Evolutionary conservation across 148 eudicot species (phyloP).

Genomic region (Vaccinium darrowii): DNA sequence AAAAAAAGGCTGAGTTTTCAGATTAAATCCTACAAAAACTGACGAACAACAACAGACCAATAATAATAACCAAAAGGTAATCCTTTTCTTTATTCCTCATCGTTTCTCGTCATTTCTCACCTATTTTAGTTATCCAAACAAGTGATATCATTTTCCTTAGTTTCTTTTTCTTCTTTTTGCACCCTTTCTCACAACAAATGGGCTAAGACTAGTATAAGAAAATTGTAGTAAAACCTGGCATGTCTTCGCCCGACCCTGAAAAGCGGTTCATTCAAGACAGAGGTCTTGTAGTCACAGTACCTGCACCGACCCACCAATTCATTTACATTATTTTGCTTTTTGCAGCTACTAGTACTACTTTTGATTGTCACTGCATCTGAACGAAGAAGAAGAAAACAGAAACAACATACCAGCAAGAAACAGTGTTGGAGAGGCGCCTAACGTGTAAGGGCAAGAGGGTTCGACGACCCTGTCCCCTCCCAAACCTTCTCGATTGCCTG

Average conservation of each 20-base stretch:
- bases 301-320: conserved; percentile 24
- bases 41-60: background rate
- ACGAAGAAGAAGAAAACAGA: background rate
- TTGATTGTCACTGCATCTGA: background rate
- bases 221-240: conserved; percentile 40
- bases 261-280: conserved; percentile 52
- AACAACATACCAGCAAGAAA: conserved; percentile 61
- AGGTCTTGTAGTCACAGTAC: conserved; percentile 74
- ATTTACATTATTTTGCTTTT: background rate
- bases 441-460: conserved; percentile 54
- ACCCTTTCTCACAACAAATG: background rate
- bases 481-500: conserved; percentile 40
- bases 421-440: conserved; percentile 40
- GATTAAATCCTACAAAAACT: background rate
- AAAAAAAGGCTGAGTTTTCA: background rate
- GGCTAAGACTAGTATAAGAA: background rate
- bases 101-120: background rate
- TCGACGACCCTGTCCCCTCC: conserved; percentile 27
- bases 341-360: background rate
- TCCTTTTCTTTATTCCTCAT: no score
- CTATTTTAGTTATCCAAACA: background rate
- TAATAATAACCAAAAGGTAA: no score
- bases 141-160: background rate
- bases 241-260: conserved; percentile 61
- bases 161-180: background rate